phyloP scores from a whole-genome alignment of 805 yeast species.

The Zygoascus flipseniorum region DNA sequence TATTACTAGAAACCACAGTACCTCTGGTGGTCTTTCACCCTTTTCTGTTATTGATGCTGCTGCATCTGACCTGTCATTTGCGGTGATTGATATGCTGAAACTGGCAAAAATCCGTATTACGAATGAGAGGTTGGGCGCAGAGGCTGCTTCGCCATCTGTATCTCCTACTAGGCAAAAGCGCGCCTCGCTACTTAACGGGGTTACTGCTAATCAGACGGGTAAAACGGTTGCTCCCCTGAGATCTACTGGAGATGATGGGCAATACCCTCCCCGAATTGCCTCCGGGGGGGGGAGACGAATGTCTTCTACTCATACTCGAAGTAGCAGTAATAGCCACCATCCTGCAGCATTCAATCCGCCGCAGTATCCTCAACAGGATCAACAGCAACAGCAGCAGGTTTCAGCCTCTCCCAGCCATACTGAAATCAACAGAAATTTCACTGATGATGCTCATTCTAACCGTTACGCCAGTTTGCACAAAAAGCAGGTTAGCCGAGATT shows the following conservation, averaged over 20 bases:
- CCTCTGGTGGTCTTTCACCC: slow-evolving; percentile 60
- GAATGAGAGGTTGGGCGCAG: background rate
- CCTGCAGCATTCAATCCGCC: background rate
- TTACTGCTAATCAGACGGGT: background rate
- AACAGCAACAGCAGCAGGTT: background rate
- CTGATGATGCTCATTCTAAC: too few species aligned
- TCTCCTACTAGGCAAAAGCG: background rate
- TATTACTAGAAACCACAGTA: slow-evolving; percentile 62
- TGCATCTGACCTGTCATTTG: slow-evolving; percentile 59
- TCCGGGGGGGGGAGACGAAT: background rate
- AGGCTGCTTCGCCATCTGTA: background rate
- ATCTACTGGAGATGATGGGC: background rate
- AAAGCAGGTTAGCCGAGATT: slow-evolving; percentile 30
- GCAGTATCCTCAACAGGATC: background rate
- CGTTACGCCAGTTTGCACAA: slow-evolving; percentile 7
- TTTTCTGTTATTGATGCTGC: slow-evolving; percentile 65
- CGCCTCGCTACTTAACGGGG: background rate
- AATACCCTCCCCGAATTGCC: background rate
- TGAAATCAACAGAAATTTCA: background rate
- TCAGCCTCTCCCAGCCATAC: background rate
- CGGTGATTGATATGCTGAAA: slow-evolving; percentile 36
- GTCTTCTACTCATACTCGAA: background rate
- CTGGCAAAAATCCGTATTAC: slow-evolving; percentile 21
- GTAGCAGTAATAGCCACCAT: background rate
- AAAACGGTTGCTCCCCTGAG: background rate